Conservation (phyloP, 208 protist species). For the Leishmania turanica region DNA sequence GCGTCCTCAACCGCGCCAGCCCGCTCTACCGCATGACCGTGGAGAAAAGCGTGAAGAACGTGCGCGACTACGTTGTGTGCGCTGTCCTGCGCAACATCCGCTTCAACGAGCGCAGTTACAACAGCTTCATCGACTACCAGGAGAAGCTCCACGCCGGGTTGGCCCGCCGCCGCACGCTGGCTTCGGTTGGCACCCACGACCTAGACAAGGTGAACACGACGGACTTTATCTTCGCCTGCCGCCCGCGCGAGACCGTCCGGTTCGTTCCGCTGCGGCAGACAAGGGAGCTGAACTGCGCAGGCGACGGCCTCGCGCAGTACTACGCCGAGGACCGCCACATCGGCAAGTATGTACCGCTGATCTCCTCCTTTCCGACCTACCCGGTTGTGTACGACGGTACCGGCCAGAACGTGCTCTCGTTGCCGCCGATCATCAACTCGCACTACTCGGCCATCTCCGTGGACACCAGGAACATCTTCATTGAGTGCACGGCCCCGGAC, state of each 20-base stretch:
- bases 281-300: conserved; percentile 73
- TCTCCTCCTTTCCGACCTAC: conserved; percentile 72
- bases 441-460: conserved; percentile 97
- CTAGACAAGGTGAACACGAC: conserved; percentile 94
- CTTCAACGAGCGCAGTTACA: conserved; percentile 95
- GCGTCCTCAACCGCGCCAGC: conserved; percentile 51
- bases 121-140: conserved; percentile 99
- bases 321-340: conserved; percentile 93
- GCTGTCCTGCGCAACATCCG: conserved; percentile 96
- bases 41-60: conserved; percentile 66
- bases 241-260: conserved; percentile 88
- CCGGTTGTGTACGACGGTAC: conserved; percentile 82
- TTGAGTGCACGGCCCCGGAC: conserved; percentile 99
- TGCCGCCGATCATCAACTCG: conserved; percentile 99
- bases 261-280: conserved; percentile 95
- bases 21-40: conserved; percentile 90
- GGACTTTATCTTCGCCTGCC: conserved; percentile 86
- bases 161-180: conserved; percentile 96
- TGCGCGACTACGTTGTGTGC: conserved; percentile 97
- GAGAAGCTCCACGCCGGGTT: conserved; percentile 99
- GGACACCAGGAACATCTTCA: conserved; percentile 98
- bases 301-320: conserved; percentile 82
- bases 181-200: conserved; percentile 99
- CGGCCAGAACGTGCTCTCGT: conserved; percentile 91
- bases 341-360: conserved; percentile 83